phyloP scores from a whole-genome alignment of 2,329 filamentous ascomycete species.

The Talaromyces sp. region DNA sequence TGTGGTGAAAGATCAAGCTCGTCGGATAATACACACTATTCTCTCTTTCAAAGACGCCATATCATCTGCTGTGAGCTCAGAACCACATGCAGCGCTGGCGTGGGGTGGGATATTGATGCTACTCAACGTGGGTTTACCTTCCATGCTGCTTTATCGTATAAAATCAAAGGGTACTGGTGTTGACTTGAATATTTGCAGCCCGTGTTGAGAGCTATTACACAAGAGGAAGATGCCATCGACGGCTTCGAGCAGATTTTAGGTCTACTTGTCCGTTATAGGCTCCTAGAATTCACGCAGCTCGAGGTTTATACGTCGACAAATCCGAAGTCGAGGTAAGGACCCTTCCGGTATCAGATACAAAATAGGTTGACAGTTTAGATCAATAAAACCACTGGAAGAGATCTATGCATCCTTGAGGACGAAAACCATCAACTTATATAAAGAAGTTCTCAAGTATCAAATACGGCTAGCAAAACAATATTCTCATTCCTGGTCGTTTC shows the following conservation, averaged over 20 bases:
- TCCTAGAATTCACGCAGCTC: not conserved
- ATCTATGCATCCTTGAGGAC: not conserved
- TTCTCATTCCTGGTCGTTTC: not conserved
- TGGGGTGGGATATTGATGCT: not conserved
- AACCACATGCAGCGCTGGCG: not conserved
- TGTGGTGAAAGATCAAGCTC: not conserved
- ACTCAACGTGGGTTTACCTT: not conserved
- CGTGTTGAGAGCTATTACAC: not conserved
- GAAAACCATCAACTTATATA: not conserved
- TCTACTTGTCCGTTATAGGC: not conserved
- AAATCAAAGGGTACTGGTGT: not conserved
- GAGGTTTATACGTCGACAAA: not conserved
- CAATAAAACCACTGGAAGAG: not conserved
- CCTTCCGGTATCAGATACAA: too few species aligned
- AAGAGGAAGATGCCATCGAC: not conserved
- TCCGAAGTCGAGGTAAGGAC: not conserved
- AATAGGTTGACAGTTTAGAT: too few species aligned
- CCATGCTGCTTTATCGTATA: not conserved
- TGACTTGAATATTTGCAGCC: not conserved
- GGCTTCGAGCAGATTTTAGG: not conserved
- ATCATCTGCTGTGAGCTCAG: not conserved
- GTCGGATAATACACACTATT: not conserved
- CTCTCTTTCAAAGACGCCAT: not conserved
- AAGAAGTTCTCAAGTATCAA: not conserved
- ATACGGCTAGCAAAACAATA: not conserved